A percentile compares a stretch with the other conserved stretches of the same genome.
Evolutionary conservation across 2,329 filamentous ascomycete species (phyloP).

Genomic region (Fusarium devonianum): DNA sequence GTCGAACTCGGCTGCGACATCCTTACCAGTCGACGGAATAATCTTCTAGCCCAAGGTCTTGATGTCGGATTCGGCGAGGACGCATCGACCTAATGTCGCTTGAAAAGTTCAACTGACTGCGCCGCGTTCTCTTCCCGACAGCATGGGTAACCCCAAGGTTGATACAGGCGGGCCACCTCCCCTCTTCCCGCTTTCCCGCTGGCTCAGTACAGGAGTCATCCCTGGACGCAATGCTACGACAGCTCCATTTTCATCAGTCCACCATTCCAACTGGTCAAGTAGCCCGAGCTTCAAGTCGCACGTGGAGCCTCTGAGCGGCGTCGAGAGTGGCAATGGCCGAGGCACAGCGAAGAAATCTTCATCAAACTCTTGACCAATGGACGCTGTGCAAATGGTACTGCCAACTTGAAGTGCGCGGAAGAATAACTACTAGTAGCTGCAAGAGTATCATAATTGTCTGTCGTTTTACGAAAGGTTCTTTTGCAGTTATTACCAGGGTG

Average conservation of each 20-base stretch:
- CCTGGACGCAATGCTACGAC: constrained; percentile 7
- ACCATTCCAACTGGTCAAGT: constrained; percentile 28
- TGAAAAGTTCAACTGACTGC: constrained; percentile 17
- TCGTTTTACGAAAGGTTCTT: neutral
- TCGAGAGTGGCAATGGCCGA: constrained; percentile 17
- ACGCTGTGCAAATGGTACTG: neutral
- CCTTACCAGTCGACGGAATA: constrained; percentile 12
- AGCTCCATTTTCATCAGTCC: constrained; percentile 26
- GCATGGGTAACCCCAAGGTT: constrained; percentile 20
- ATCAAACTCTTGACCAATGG: constrained; percentile 14
- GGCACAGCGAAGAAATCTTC: constrained; percentile 14
- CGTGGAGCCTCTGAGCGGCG: constrained; percentile 7
- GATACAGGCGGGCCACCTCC: constrained; percentile 31
- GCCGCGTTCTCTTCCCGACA: constrained; percentile 25
- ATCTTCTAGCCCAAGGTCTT: constrained; percentile 1
- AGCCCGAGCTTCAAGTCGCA: constrained; percentile 23
- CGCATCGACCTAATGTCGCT: constrained; percentile 11
- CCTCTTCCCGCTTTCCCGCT: constrained; percentile 17
- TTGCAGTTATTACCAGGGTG: constrained; percentile 1
- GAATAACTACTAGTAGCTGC: neutral
- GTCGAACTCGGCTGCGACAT: constrained; percentile 18
- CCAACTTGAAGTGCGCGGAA: neutral
- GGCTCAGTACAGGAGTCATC: constrained; percentile 7
- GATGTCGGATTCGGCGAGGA: neutral
- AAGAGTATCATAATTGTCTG: constrained; percentile 6